Evolutionary conservation across 441 rosid genomes (phyloP), one percentile per base, ranked within the genome.

Genomic region (Pelargonium citronellum): DNA sequence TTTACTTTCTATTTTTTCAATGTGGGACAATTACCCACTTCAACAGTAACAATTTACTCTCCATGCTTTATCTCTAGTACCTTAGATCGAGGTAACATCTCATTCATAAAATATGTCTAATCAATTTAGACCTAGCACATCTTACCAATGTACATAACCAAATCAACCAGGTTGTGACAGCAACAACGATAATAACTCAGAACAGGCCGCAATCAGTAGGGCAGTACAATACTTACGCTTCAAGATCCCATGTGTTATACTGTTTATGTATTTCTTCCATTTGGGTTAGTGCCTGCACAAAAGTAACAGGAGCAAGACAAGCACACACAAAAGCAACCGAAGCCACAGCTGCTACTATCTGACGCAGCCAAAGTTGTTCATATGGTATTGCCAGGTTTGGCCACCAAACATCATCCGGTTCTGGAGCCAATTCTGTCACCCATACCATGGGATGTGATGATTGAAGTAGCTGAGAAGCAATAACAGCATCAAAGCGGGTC

Each of bases 351-450:
- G 79, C 83, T 71, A 89, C 86, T 70, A 91, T 82, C 74, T 74
- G 90, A 22, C 99, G 91, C 72, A 94, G 70, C 99, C 99, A 94
- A 69, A 94, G 87, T 78, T 89, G 97, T 74, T 73, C 82, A 73
- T 83, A 91, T 15, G 97, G 96, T 77, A 94, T 79, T 66, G 82
- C 83, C 72, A 94, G 90, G 81, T 90, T 91, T 81, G 87, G 80
- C 99, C 99, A 94, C 68, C 87, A 82, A 71, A 94, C 88, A 83
- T 91, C 99, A 79, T 75, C 86, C 69, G 97, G 97, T 69, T 91
- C 97, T 55, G 99, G 99, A 71, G 99, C 99, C 69, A 81, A 77
- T 70, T 91, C 84, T 34, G 92, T 89, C 73, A 86, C 97, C 99
- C 99, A 94, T 74, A 81, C 75, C 99, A 94, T 90, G 66, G 99